Evolutionary conservation across 1,139 yeast species (phyloP), one percentile per base, ranked within the genome.

Genomic region (Sugiyamaella pinicola): DNA sequence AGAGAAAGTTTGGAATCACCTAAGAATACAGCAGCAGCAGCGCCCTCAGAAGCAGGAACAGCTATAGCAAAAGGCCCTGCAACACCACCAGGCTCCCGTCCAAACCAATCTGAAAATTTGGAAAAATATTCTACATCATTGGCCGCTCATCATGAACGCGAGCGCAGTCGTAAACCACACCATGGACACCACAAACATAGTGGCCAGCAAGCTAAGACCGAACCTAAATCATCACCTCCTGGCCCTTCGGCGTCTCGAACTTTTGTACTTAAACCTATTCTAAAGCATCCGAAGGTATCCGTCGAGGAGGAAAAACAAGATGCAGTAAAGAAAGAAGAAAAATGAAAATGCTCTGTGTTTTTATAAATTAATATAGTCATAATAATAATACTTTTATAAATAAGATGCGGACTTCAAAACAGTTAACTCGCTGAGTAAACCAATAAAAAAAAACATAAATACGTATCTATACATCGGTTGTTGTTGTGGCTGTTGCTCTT

Each of bases 71-170:
- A 28, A 13, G 13, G 9, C 17, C 35, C 12, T 31, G 17, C 17
- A n/a, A n/a, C n/a, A n/a, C n/a, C n/a, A n/a, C n/a, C n/a, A n/a
- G n/a, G n/a, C n/a, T n/a, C n/a, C n/a, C n/a, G n/a, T n/a, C n/a
- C n/a, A n/a, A n/a, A n/a, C 13, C 35, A 31, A 13, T 19, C 34
- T 22, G 24, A 18, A 24, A 19, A 9, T 18, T 2, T 26, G 19
- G 42, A 34, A 15, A 33, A 24, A n/a, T 45, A 51, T 40, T 43
- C 55, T 21, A 24, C 40, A 2, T 48, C 52, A 2, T 22, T 52
- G 43, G 47, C 47, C 6, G 35, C 46, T 24, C 52, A 52, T 39
- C 55, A 52, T 42, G 43, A 28, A 9, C 46, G 35, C 5, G 29
- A 18, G 17, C 33, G 44, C 34, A 13, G 10, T 15, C 33, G 10